Base-by-base conservation (phyloP, 768 basidiomycete species). In the Tricholoma furcatifolium region DNA sequence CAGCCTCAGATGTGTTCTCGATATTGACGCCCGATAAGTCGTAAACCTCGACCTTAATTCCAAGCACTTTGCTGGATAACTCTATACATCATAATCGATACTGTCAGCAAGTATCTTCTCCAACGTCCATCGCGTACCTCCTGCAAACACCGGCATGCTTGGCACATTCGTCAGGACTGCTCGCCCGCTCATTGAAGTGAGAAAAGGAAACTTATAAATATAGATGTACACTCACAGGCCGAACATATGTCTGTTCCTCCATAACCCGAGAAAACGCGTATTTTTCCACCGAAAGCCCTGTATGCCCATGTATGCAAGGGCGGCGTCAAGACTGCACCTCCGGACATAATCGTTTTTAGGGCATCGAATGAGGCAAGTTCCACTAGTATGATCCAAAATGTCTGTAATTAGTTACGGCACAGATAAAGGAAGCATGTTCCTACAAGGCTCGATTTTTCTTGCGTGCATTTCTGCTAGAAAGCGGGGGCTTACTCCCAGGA, bases 181-280 rank as follows among this genome's bases (percentile, higher is more conserved):
- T 17, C 24, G 18, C 34, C 14, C 23, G 12, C 15, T 7, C 1
- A 39, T n/a, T n/a, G 15, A 38, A 47, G 51, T 36, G 54, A 30
- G 21, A 18, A 30, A 3, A 14, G 32, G 3, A 3, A 12, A 35
- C 20, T 21, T 12, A n/a, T 9, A 34, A 35, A 8, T 17, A 7
- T 35, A 18, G 17, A 6, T 18, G 17, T 9, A 18, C 12, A 73
- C 84, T 66, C 56, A 87, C 86, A 84, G 30, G 75, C 69, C 54
- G 77, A 68, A 60, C 81, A 85, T 10, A 88, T 78, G 63, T 88
- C 87, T 12, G 87, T 88, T 12, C 85, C 87, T 23, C 87, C 87
- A 32, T 82, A 85, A 1, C 74, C 68, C 2, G 82, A 81, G 11
- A 70, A 62, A 12, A 87, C 58, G 51, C 81, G 76, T 10, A 81